Base-by-base conservation (phyloP, 2,329 filamentous ascomycete species). In the Salinomyces thailandicus region DNA sequence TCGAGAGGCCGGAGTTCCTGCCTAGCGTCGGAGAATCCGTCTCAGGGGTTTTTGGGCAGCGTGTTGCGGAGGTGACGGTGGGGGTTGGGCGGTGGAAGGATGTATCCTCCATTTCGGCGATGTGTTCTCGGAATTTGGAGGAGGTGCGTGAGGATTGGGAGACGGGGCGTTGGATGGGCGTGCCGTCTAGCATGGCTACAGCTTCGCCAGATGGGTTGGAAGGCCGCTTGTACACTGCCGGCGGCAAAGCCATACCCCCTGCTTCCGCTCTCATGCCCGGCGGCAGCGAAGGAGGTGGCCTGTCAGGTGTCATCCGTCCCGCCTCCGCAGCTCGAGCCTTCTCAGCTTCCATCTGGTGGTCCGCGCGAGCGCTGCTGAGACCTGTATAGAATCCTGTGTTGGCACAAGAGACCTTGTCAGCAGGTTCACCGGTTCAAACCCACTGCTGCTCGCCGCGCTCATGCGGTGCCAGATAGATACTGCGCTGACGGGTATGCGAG, bases 401-500 rank as follows among this genome's bases (percentile, higher is more conserved):
- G 9, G n/a, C 22, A 26, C 22, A 26, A 9, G n/a, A n/a, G n/a
- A n/a, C n/a, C n/a, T n/a, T n/a, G n/a, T n/a, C n/a, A n/a, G n/a
- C n/a, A 48, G 24, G 38, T 36, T 38, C 43, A 45, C 41, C 37
- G 35, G 26, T 45, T 53, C 47, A 51, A 45, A 51, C 46, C 44
- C 44, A 50, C n/a, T 33, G 32, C 20, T 38, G 44, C 31, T 38
- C 41, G 32, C 43, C 37, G 26, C 42, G 39, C 33, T 50, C 43
- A 22, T 29, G 37, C 4, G 22, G 22, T 18, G 46, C 45, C 31
- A 38, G 42, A 33, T 48, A 50, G 33, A 50, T 44, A 41, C 47
- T 52, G 36, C 50, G 47, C 43, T 52, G 49, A 19, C 47, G 41
- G 28, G 49, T 47, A 33, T 48, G 46, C 33, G 43, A 39, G 36